Percentiles rank a stretch among this genome's conserved stretches.
phyloP scores from a whole-genome alignment of 805 yeast genomes.

The Wickerhamomyces canadensis region DNA sequence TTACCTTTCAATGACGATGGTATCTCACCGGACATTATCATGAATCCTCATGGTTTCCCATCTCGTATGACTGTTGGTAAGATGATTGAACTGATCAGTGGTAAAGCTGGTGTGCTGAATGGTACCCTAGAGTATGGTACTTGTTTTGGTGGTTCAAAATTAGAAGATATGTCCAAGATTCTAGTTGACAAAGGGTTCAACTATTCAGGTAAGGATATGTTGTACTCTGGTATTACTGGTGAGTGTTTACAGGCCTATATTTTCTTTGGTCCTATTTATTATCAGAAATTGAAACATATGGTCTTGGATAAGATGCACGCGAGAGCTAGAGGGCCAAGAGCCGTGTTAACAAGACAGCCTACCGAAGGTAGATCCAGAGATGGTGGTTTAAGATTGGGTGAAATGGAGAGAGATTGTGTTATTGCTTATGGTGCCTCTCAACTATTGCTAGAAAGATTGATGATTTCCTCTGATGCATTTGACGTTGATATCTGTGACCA shows the following conservation, averaged over 20 bases:
- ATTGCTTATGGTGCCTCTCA: conserved; percentile 99
- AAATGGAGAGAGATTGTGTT: conserved; percentile 99
- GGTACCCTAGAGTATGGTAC: conserved; percentile 95
- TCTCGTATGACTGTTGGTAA: conserved; percentile 99
- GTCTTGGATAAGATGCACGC: conserved; percentile 99
- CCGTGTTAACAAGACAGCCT: conserved; percentile 96
- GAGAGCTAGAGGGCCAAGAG: conserved; percentile 98
- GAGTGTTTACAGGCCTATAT: conserved; percentile 96
- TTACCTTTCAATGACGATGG: conserved; percentile 94
- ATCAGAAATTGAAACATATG: conserved; percentile 98
- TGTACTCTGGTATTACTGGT: conserved; percentile 95
- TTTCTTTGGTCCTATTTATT: conserved; percentile 97
- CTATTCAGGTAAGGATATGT: conserved; percentile 96
- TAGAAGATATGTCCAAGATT: conserved; percentile 90
- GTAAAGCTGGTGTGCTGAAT: conserved; percentile 94
- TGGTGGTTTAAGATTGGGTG: conserved; percentile 98
- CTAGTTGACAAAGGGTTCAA: conserved; percentile 87
- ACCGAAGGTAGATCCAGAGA: conserved; percentile 98
- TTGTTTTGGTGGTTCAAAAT: conserved; percentile 96
- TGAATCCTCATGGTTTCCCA: conserved; percentile 99
- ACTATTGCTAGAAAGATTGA: conserved; percentile 83
- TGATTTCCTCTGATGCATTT: conserved; percentile 96
- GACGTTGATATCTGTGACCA: conserved; percentile 92
- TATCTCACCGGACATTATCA: conserved; percentile 88
- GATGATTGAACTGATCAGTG: conserved; percentile 93